Base-by-base conservation (phyloP, 352 stramenopile genomes). In the Globisporangium cylindrosporum region DNA sequence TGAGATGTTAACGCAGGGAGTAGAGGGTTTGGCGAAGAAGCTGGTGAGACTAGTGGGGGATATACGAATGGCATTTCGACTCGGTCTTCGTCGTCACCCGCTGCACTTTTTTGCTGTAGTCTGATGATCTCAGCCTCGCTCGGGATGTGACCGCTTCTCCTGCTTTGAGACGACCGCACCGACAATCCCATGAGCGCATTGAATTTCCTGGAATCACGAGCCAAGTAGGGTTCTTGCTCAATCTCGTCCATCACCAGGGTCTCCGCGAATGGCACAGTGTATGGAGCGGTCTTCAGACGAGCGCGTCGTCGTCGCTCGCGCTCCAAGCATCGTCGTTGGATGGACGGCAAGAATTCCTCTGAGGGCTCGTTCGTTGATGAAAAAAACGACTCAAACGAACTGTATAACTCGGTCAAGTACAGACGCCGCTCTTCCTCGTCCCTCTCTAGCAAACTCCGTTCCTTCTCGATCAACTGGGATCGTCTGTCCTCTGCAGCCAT, bases 361-460 rank as follows among this genome's bases (percentile, higher is more conserved):
- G 72, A 85, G 14, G 74, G 71, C 12, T 72, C 34, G 25, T 64
- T 69, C 1, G 82, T 87, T 27, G 59, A 60, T 0, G 72, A 55
- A 43, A 87, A 93, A 65, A 81, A 89, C 24, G 85, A 81, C 46
- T 79, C 69, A 49, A 89, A 84, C 27, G 81, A 75, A 10, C 74
- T 74, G 63, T 91, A 91, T 10, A 93, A 58, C 51, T 88, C 82
- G 0, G 69, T 76, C 14, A 91, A 64, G 29, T 78, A 81, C 6
- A 61, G 8, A 10, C 68, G 69, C 8, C 78, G 73, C 51, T 62
- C 68, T 25, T 58, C 64, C 20, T 77, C 70, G 22, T 77, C 62
- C 20, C 43, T 51, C 14, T 91, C 77, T 15, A 64, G 62, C 20
- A 73, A 49, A 14, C 68, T 62, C 10, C 74, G 68, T 34, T 88